Conservation (phyloP, 2,329 filamentous ascomycete species). For the Dactylellina drechsleri region DNA sequence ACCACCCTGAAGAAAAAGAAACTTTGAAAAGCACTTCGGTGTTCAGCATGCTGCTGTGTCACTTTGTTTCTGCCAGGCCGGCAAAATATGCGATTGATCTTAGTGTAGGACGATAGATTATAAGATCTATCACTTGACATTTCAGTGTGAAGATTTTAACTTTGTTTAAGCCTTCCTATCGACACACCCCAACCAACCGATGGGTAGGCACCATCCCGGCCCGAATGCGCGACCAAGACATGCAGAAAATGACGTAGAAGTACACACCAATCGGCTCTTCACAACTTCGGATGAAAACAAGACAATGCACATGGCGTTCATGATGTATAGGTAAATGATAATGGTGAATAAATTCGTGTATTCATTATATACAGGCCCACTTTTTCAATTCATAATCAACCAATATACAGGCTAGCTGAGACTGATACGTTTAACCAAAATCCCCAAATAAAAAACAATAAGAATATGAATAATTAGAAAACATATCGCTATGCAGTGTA, state of each 20-base stretch:
- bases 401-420: slow-evolving; percentile 5
- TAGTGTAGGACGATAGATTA: no score
- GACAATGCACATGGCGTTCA: not conserved
- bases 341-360: slow-evolving; percentile 14
- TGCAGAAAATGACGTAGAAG: slow-evolving; percentile 3
- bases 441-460: slow-evolving; percentile 6
- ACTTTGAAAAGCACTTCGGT: no score
- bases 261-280: slow-evolving; percentile 1
- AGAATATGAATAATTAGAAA: not conserved
- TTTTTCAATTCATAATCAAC: slow-evolving; percentile 3
- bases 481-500: no score
- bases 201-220: no score
- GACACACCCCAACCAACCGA: no score
- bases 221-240: not conserved
- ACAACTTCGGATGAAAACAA: slow-evolving; percentile 12
- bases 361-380: slow-evolving; percentile 25
- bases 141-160: no score
- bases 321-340: not conserved
- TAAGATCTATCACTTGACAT: no score
- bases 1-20: no score
- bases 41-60: no score
- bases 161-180: no score
- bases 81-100: no score
- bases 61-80: no score
- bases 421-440: slow-evolving; percentile 1